Conservation (phyloP, 257 asterid genomes). For the Hygrophila difformis region DNA sequence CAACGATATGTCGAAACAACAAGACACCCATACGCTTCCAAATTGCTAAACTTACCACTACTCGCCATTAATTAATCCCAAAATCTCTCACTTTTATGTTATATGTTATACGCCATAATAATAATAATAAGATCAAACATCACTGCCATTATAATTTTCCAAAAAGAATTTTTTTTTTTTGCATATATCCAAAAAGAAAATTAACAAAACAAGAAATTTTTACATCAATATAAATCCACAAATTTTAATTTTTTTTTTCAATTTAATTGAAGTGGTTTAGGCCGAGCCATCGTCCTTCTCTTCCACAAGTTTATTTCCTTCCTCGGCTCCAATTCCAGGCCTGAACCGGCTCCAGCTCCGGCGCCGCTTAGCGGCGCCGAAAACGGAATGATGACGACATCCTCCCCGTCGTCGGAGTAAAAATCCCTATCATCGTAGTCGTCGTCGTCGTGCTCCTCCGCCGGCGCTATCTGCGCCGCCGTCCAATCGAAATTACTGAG, state of each 20-base stretch:
- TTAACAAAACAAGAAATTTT: no score
- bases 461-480: conserved; percentile 14
- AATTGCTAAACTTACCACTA: no score
- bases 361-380: conserved; percentile 28
- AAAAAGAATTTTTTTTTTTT: no score
- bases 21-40: no score
- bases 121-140: no score
- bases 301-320: conserved; percentile 49
- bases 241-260: background rate
- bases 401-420: conserved; percentile 4
- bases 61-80: no score
- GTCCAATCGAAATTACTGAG: conserved; percentile 34
- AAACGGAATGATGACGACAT: conserved; percentile 27
- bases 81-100: no score
- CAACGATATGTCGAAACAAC: no score
- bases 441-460: background rate
- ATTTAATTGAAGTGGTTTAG: conserved; percentile 26
- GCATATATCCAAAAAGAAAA: no score
- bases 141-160: no score
- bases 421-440: background rate
- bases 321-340: conserved; percentile 24
- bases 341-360: background rate
- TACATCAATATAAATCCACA: no score
- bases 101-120: no score
- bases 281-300: conserved; percentile 44